A percentile compares a stretch with the other conserved stretches of the same genome.
phyloP scores from a whole-genome alignment of 768 basidiomycete genomes.

The Chalciporus pseudorubinellus region DNA sequence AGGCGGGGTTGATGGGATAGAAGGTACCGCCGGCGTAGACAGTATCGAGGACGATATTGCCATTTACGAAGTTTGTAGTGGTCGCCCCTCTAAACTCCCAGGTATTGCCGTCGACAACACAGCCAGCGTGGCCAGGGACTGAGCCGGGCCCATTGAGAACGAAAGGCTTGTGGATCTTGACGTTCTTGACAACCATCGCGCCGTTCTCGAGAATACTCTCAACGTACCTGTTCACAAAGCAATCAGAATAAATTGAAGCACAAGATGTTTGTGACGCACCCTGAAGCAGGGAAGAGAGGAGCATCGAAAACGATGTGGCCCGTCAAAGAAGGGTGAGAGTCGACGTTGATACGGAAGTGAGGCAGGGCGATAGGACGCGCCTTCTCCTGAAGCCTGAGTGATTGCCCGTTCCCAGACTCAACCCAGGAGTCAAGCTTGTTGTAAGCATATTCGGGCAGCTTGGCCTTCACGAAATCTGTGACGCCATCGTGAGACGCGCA shows the following conservation, averaged over 20 bases:
- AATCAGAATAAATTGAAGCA: no score
- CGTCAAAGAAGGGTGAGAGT: constrained; percentile 36
- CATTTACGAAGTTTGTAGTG: constrained; percentile 20
- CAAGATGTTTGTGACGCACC: constrained; percentile 2
- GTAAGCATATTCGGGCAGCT: constrained; percentile 32
- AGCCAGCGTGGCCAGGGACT: constrained; percentile 23
- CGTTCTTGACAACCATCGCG: constrained; percentile 28
- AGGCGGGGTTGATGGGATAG: constrained; percentile 26
- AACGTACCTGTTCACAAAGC: constrained; percentile 7
- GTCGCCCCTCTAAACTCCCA: constrained; percentile 32
- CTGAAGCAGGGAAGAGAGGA: constrained; percentile 47
- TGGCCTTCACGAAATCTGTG: constrained; percentile 22
- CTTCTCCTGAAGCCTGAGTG: constrained; percentile 25
- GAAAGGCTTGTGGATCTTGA: constrained; percentile 30
- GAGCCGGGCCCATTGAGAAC: constrained; percentile 20
- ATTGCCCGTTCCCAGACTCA: constrained; percentile 25
- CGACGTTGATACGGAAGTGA: constrained; percentile 35
- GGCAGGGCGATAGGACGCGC: constrained; percentile 37
- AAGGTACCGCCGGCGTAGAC: constrained; percentile 30
- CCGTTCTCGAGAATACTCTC: constrained; percentile 35
- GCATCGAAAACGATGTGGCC: constrained; percentile 46
- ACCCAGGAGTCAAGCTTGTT: constrained; percentile 26
- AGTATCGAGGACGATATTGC: constrained; percentile 28
- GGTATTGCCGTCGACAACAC: constrained; percentile 24
- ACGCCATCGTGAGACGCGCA: constrained; percentile 21